phyloP scores from a whole-genome alignment of 2,329 filamentous ascomycete genomes.

The Hymenoscyphus linearis region DNA sequence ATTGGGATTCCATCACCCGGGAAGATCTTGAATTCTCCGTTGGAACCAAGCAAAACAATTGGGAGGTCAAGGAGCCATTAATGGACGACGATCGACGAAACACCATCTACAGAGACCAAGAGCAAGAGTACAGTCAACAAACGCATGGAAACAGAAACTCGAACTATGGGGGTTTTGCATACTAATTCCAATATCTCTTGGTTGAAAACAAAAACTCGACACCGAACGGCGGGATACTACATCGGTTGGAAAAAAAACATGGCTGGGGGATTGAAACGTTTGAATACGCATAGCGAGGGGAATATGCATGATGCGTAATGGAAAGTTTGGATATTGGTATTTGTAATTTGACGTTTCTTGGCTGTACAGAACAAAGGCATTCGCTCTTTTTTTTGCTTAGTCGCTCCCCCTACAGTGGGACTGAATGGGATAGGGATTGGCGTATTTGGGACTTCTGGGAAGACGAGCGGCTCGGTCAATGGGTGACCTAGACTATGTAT shows the following conservation, averaged over 20 bases:
- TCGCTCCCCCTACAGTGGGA: background rate
- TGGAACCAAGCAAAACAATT: slow-evolving; percentile 90
- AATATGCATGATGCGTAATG: background rate
- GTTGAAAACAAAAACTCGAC: background rate
- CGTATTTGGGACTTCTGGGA: background rate
- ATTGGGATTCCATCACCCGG: slow-evolving; percentile 98
- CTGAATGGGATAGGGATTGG: background rate
- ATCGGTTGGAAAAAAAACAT: background rate
- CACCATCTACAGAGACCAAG: slow-evolving; percentile 33
- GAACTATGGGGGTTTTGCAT: slow-evolving; percentile 31
- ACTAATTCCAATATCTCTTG: slow-evolving; percentile 13
- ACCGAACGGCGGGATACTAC: background rate
- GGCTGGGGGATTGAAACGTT: background rate
- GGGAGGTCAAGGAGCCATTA: slow-evolving; percentile 88
- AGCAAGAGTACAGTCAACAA: slow-evolving; percentile 22
- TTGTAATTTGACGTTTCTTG: background rate
- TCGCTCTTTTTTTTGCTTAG: background rate
- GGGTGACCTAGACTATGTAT: background rate
- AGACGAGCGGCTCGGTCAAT: background rate
- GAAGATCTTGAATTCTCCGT: slow-evolving; percentile 98
- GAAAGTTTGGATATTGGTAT: background rate
- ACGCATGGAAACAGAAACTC: slow-evolving; percentile 25
- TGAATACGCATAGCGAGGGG: background rate
- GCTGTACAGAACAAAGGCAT: background rate
- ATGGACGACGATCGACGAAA: slow-evolving; percentile 31